phyloP scores from a whole-genome alignment of 2,329 filamentous ascomycete genomes.

The Sclerotinia glacialis region DNA sequence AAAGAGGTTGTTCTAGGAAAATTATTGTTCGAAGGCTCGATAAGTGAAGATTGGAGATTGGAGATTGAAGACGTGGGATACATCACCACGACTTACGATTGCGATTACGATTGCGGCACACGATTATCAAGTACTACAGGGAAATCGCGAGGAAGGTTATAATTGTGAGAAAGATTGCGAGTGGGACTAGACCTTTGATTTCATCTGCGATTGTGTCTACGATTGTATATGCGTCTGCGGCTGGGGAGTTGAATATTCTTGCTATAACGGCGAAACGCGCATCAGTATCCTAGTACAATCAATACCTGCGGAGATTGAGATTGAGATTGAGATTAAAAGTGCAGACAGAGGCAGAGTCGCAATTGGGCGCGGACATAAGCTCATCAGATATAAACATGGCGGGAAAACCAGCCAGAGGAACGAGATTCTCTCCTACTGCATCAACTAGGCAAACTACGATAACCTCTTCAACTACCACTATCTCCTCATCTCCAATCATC shows the following conservation, averaged over 20 bases:
- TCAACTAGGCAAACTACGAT: neutral
- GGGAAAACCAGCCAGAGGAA: neutral
- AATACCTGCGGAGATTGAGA: neutral
- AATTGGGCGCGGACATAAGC: neutral
- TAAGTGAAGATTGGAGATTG: too few species aligned
- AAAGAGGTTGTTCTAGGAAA: too few species aligned
- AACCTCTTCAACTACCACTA: neutral
- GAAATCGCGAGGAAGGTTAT: too few species aligned
- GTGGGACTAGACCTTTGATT: too few species aligned
- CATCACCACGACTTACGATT: neutral
- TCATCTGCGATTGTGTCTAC: neutral
- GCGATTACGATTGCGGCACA: neutral
- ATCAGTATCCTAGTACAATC: neutral
- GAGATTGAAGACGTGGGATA: too few species aligned
- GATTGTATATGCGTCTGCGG: neutral
- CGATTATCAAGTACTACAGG: neutral
- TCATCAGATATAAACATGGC: neutral
- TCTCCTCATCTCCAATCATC: neutral
- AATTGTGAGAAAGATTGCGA: neutral
- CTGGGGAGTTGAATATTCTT: neutral
- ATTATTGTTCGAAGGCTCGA: too few species aligned
- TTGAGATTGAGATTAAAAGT: neutral
- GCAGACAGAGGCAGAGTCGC: neutral
- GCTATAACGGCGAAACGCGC: neutral
- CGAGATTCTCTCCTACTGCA: neutral